Evolutionary conservation across 2,329 filamentous ascomycete species (phyloP), one percentile per base, ranked within the genome.

Genomic region (Hypoxylon sp.): DNA sequence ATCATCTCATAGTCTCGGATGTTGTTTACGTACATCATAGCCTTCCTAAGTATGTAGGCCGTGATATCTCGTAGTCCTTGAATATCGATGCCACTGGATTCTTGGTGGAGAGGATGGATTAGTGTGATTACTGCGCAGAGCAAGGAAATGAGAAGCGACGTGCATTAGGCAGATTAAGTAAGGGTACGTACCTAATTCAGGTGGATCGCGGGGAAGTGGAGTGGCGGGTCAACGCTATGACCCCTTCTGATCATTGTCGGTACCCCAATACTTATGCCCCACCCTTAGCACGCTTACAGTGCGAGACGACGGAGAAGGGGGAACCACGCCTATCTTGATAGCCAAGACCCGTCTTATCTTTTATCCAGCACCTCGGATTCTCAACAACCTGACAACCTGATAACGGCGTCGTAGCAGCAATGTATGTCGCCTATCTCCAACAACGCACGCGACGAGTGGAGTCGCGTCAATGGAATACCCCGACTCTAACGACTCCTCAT

Each of bases 141-240:
- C 35, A 11, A 67, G 56, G 70, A 53, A 70, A 59, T 22, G 50
- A 14, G 14, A 68, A 68, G 65, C 70, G 70, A 72, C 65, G 55
- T 68, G 62, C 70, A 70, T 72, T 17, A 51, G 57, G 57, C 29
- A 8, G 29, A 31, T 31, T 26, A 26, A 6, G 26, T 26, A 26
- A 26, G 26, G 35, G 19, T 22, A 22, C 19, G 19, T 44, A 42
- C n/a, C n/a, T n/a, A n/a, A n/a, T 8, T n/a, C 24, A 14, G 17
- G 13, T n/a, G 37, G 24, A 69, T 63, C 59, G 67, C 31, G 70
- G 67, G 67, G 64, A 70, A 65, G 61, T 70, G 67, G 69, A 62
- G 17, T 53, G 44, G n/a, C 26, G 46, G 35, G 10, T 33, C 22
- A 44, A 14, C 52, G 22, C 52, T 42, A 22, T 44, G 52, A 44